Conservation (phyloP, 352 stramenopile genomes). For the Phytophthora idaei region DNA sequence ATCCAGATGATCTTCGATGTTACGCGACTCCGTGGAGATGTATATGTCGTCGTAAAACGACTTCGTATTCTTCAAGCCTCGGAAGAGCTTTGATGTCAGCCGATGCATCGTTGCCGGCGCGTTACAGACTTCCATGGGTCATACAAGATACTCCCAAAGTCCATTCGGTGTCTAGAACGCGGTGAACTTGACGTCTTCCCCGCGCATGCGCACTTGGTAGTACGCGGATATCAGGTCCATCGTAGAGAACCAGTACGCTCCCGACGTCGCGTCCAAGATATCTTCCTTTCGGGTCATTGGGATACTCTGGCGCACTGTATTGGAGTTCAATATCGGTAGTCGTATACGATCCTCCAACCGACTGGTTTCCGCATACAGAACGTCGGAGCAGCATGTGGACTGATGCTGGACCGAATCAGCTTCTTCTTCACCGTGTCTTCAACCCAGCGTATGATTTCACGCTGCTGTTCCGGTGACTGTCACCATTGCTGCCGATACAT, state of each 20-base stretch:
- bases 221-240: slow-evolving; percentile 1
- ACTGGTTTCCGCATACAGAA: not conserved
- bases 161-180: slow-evolving; percentile 3
- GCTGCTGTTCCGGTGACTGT: not conserved
- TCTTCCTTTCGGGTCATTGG: not conserved
- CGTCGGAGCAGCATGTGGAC: not conserved
- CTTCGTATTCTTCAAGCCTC: not conserved
- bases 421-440: not conserved
- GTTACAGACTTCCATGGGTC: slow-evolving; percentile 9
- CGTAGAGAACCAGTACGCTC: not conserved
- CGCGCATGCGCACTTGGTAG: not conserved
- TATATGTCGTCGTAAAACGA: slow-evolving; percentile 15
- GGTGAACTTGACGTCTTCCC: not conserved
- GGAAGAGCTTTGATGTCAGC: slow-evolving; percentile 8
- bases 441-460: not conserved
- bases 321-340: not conserved
- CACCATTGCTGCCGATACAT: not conserved
- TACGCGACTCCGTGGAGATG: not conserved
- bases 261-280: not conserved
- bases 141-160: slow-evolving; percentile 13
- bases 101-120: slow-evolving; percentile 5
- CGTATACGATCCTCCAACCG: not conserved
- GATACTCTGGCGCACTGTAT: not conserved
- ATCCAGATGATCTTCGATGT: slow-evolving; percentile 6
- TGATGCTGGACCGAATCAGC: not conserved